Base-by-base conservation (phyloP, 148 eudicot species). In the Chenopodium album region DNA sequence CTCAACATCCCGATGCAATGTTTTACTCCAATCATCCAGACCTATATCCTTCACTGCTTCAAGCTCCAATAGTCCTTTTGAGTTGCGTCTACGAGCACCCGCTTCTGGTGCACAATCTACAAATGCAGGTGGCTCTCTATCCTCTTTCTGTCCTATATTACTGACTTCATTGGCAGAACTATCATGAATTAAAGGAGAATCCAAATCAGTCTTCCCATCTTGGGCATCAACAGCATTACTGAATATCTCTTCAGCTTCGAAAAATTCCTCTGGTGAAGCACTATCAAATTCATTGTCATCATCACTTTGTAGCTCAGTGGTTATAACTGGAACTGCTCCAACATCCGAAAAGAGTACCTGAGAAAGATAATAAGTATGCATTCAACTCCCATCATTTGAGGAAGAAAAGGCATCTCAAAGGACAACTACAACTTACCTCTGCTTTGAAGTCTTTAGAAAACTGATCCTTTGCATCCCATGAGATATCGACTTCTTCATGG, bases 181-280 rank as follows among this genome's bases (percentile, higher is more conserved):
- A 32, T 79, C 91, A 75, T 82, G 82, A 86, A 79, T 69, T 76
- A 76, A 76, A 60, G n/a, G 80, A 73, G 85, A 16, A 66, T 83
- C 89, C 63, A 84, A 76, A 64, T 85, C 91, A 26, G 87, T 90
- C 81, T 83, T 92, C 46, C 77, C 88, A 64, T 90, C 93, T 22
- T 85, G 92, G 62, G 85, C 89, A 68, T 95, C 98, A 78, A 85
- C 74, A 65, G 63, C 89, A 88, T 82, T 91, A 85, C 94, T 93
- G 67, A 94, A 94, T 78, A 90, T 94, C 92, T 94, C 97, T 86
- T 94, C 95, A 12, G 89, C 98, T 85, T 94, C 98, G 87, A 88
- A 93, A 87, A 90, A 94, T 65, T 93, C 98, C 26, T 91, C 95
- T 8, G 91, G 97, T n/a, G 92, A 87, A 81, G 89, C 89, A 86